Evolutionary conservation across 495 filamentous ascomycete species (phyloP).

Genomic region (Amorphotheca resinae): DNA sequence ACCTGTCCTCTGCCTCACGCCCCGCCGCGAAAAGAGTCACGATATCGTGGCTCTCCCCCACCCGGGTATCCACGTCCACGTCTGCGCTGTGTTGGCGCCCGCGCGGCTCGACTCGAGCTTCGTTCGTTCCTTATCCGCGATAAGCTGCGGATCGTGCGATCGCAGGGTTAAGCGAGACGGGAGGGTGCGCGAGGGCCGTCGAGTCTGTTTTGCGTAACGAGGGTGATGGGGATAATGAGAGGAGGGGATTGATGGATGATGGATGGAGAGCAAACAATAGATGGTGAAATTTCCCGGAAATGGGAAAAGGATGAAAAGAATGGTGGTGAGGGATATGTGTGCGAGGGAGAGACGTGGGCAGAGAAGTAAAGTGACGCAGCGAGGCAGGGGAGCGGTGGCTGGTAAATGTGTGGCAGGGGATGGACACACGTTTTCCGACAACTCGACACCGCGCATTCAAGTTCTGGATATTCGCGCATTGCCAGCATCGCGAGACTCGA

Average conservation of each 20-base stretch:
- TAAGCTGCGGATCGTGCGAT: neutral
- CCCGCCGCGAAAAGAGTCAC: too few relatives aligned
- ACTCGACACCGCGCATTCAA: neutral
- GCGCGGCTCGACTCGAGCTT: neutral
- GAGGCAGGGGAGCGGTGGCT: conserved; percentile 3
- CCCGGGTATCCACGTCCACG: neutral
- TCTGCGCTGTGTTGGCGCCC: neutral
- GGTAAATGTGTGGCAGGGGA: conserved; percentile 1
- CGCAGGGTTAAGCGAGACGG: neutral
- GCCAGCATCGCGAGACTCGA: conserved; percentile 4
- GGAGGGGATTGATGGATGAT: neutral
- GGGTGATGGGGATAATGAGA: too few relatives aligned
- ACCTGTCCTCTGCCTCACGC: too few relatives aligned
- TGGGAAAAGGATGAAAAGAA: too few relatives aligned
- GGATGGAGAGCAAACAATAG: neutral
- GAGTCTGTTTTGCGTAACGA: too few relatives aligned
- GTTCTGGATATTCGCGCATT: too few relatives aligned
- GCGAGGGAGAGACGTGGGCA: neutral
- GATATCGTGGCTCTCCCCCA: too few relatives aligned
- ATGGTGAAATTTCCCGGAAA: neutral
- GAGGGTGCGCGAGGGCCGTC: neutral
- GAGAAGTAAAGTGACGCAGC: conserved; percentile 5
- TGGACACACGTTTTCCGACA: too few relatives aligned
- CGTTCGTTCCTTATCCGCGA: neutral
- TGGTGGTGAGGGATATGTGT: neutral